Conservation (phyloP, 495 filamentous ascomycete genomes). For the Trichoderma asperelloides region DNA sequence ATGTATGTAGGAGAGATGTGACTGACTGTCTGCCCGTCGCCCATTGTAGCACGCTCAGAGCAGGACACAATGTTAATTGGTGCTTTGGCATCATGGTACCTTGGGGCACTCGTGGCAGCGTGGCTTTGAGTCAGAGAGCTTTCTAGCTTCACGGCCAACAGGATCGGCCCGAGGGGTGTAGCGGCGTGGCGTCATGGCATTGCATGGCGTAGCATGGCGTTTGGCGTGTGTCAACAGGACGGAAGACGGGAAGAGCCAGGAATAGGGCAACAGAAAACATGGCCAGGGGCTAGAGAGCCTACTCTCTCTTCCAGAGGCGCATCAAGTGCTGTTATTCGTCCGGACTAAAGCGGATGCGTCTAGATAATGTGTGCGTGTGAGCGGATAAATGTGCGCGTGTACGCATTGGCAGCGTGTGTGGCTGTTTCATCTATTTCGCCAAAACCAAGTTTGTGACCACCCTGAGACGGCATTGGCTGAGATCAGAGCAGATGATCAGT, state of each 20-base stretch:
- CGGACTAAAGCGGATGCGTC: not conserved
- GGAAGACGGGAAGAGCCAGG: not conserved
- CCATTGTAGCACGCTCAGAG: not conserved
- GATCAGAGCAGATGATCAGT: slow-evolving; percentile 3
- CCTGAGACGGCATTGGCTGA: not conserved
- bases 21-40: not conserved
- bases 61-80: not conserved
- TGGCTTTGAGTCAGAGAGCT: too few relatives aligned
- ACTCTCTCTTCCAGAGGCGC: not conserved
- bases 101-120: not conserved
- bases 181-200: not conserved
- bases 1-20: not conserved
- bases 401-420: not conserved
- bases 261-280: not conserved
- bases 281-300: not conserved
- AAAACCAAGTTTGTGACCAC: not conserved
- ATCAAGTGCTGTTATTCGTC: not conserved
- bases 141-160: not conserved
- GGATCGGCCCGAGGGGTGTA: not conserved
- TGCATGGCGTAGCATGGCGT: not conserved
- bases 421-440: not conserved
- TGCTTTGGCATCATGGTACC: not conserved
- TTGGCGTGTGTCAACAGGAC: not conserved
- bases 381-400: not conserved
- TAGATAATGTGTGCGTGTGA: not conserved